A percentile compares a stretch with the other conserved stretches of the same genome.
Conservation (phyloP, 2,329 filamentous ascomycete genomes). For the Microsporum audouinii region DNA sequence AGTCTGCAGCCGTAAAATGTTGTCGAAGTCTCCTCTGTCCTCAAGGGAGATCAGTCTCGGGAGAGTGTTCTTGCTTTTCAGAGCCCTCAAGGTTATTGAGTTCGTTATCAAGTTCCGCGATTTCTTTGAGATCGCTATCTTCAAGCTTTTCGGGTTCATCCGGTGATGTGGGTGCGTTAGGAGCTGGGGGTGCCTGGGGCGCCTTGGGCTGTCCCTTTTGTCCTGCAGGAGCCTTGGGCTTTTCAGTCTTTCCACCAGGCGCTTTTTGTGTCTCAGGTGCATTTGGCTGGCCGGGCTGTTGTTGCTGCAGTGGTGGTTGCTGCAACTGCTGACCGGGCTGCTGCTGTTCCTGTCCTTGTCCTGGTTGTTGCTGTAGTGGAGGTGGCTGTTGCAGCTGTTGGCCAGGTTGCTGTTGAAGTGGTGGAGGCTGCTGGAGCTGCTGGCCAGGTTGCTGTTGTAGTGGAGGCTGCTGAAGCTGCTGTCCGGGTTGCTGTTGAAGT, state of each 20-base stretch:
- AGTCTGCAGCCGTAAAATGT: background rate
- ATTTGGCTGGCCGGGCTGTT: background rate
- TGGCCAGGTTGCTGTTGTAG: background rate
- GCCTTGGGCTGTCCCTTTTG: background rate
- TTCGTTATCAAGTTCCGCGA: background rate
- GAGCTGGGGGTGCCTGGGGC: background rate
- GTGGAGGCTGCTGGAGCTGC: background rate
- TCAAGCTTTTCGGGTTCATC: background rate
- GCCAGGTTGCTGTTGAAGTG: background rate
- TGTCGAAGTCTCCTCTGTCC: background rate
- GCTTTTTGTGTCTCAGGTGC: background rate
- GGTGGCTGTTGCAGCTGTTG: background rate
- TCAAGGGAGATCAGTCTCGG: background rate
- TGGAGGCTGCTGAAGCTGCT: background rate
- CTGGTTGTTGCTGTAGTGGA: background rate
- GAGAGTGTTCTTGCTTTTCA: background rate
- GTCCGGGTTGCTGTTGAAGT: background rate
- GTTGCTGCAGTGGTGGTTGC: too few species aligned
- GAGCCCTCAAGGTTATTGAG: background rate
- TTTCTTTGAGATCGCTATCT: conserved; percentile 1
- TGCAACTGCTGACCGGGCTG: background rate
- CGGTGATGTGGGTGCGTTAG: background rate
- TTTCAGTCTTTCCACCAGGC: background rate
- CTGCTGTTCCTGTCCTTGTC: background rate
- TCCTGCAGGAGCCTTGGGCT: background rate